These are phyloP conservation scores for Rhodosporidiobolus sp. DNA, from an alignment of 768 basidiomycete genomes.

Conservation along the genomic window DNA sequence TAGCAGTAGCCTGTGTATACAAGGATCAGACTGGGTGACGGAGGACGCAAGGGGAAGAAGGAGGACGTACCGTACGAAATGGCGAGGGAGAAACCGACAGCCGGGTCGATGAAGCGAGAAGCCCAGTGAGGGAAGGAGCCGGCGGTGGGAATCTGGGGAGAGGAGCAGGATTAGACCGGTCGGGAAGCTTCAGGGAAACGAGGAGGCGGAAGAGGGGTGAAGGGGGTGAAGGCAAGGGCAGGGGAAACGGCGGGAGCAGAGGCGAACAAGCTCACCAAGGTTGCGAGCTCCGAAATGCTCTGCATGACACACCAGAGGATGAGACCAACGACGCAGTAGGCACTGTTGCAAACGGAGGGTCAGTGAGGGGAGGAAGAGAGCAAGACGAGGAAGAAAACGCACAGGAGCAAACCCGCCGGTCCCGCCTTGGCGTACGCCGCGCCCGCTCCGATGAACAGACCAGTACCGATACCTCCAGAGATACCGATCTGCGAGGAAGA, in stretches of 20 bases:
- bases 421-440: constrained; percentile 55
- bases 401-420: constrained; percentile 27
- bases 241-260: not conserved
- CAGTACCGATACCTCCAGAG: constrained; percentile 47
- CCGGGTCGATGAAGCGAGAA: constrained; percentile 44
- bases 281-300: constrained; percentile 41
- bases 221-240: not conserved
- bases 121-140: constrained; percentile 45
- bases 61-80: constrained; percentile 49
- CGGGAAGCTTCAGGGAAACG: too few species aligned
- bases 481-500: not conserved
- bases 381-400: not conserved
- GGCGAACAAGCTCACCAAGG: constrained; percentile 30
- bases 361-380: not conserved
- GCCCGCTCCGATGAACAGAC: constrained; percentile 59
- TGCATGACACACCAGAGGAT: constrained; percentile 51
- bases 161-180: not conserved
- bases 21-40: constrained; percentile 47
- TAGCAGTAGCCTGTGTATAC: constrained; percentile 48
- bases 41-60: constrained; percentile 47
- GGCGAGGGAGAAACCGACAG: constrained; percentile 47
- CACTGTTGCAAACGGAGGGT: constrained; percentile 36
- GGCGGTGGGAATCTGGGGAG: constrained; percentile 35
- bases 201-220: not conserved
- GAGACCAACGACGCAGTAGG: constrained; percentile 53